A percentile compares a stretch with the other conserved stretches of the same genome.
These are phyloP conservation scores for Durusdinium trenchii DNA, from an alignment of 73 alveolate genomes.

Conservation along the genomic window DNA sequence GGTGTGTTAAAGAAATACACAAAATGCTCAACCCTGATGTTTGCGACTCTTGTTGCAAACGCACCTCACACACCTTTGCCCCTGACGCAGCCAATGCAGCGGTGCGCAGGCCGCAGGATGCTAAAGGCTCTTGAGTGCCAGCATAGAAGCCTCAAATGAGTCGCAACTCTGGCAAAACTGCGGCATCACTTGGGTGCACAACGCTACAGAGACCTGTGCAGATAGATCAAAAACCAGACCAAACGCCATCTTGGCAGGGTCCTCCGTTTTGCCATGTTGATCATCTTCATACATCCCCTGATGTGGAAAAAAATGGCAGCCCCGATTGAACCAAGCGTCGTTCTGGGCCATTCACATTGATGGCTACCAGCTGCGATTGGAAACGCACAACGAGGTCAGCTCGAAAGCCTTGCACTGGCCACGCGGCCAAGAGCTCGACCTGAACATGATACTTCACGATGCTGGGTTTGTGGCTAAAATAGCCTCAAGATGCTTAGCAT, in stretches of 20 bases:
- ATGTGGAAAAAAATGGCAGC: background rate
- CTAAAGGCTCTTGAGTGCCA: constrained; percentile 21
- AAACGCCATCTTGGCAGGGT: background rate
- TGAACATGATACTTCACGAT: constrained; percentile 6
- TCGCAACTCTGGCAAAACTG: background rate
- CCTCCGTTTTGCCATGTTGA: background rate
- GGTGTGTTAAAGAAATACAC: too few relatives aligned
- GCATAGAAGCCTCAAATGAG: constrained; percentile 29
- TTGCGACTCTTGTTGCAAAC: background rate
- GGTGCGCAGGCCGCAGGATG: constrained; percentile 25
- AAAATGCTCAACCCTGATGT: too few relatives aligned
- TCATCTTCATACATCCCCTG: background rate
- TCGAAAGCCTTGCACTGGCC: constrained; percentile 85
- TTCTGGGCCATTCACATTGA: constrained; percentile 3
- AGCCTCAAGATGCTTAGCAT: background rate
- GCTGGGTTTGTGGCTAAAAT: background rate
- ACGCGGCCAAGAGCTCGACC: constrained; percentile 27
- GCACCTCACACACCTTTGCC: constrained; percentile 7
- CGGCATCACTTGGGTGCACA: background rate
- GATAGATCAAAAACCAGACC: too few relatives aligned
- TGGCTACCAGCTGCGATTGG: background rate
- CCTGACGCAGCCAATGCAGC: constrained; percentile 27
- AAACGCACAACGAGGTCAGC: constrained; percentile 28
- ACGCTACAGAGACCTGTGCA: background rate
- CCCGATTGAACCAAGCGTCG: background rate